Conservation (phyloP, 352 stramenopile genomes). For the Peronospora destructor region DNA sequence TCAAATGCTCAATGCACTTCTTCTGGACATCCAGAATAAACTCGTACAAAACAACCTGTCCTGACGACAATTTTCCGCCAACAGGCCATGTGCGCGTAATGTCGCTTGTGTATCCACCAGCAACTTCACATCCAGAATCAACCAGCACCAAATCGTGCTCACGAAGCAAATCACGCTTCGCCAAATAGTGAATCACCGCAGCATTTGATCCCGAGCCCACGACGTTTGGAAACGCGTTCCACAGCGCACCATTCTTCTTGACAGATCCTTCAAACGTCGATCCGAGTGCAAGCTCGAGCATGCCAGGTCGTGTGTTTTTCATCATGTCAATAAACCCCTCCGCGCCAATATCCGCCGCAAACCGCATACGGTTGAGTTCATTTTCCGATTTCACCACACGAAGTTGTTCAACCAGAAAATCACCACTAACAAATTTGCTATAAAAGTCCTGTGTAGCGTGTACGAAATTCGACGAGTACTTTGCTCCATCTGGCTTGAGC, state of each 20-base stretch:
- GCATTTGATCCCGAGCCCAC: conserved; percentile 68
- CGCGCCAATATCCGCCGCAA: conserved; percentile 55
- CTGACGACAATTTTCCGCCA: conserved; percentile 33
- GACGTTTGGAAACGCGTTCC: conserved; percentile 81
- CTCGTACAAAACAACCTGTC: conserved; percentile 62
- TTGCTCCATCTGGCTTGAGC: conserved; percentile 47
- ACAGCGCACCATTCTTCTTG: conserved; percentile 68
- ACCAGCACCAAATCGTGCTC: conserved; percentile 77
- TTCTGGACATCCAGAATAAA: conserved; percentile 78
- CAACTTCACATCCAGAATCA: conserved; percentile 75
- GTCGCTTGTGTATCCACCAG: conserved; percentile 71
- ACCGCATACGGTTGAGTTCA: conserved; percentile 70
- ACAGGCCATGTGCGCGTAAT: conserved; percentile 80
- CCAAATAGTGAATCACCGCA: conserved; percentile 79
- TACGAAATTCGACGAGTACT: conserved; percentile 49
- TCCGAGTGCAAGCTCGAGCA: conserved; percentile 66
- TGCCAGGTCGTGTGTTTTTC: conserved; percentile 46
- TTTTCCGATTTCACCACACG: conserved; percentile 67
- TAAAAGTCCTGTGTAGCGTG: conserved; percentile 53
- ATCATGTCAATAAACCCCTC: conserved; percentile 78
- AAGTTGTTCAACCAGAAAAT: conserved; percentile 69
- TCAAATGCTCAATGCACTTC: conserved; percentile 53
- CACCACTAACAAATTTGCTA: conserved; percentile 63
- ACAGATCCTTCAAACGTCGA: conserved; percentile 64
- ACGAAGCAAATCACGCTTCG: conserved; percentile 56